Base-by-base conservation (phyloP, 2,329 filamentous ascomycete genomes). In the Metarhizium guizhouense region DNA sequence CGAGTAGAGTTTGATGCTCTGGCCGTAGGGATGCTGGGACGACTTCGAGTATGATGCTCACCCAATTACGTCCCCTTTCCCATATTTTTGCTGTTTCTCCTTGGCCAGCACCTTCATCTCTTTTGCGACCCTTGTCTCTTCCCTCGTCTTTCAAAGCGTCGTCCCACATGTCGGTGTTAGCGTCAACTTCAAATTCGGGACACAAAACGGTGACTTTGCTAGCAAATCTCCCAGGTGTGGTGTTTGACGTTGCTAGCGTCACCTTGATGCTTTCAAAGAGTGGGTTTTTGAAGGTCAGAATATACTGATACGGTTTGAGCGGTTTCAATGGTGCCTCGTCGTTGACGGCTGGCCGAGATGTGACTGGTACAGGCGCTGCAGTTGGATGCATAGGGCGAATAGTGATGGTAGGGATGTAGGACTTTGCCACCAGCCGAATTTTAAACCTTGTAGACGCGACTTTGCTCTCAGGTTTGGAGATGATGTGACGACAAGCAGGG, bases 51-150 rank as follows among this genome's bases (percentile, higher is more conserved):
- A 96, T 88, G 11, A 99, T 90, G 61, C 86, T 94, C 16, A 94
- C 94, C 89, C 92, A 96, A 69, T 97, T 99, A 40, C 92, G 80
- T 0, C 92, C 93, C 54, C 86, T 83, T 60, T 96, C 92, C 88
- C 90, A 99, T n/a, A 97, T 85, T 72, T 97, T 97, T 53, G 93
- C 94, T 0, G 89, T 89, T 70, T 95, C 91, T 16, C 88, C 83
- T 51, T 83, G 80, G 52, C 74, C 63, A 60, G 66, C 67, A 64
- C 72, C 62, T 57, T 70, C 74, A 64, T 73, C 74, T 64, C 67
- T 67, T 63, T 64, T 73, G 67, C 65, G 66, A 61, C 66, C 69
- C 67, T 68, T 68, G 67, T 72, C 69, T 57, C 55, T 59, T 30
- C 62, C 67, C 34, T 75, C 72, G 59, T 79, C 82, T 67, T 85